Evolutionary conservation across 2,329 filamentous ascomycete species (phyloP).

Genomic region (Alternaria rosae): DNA sequence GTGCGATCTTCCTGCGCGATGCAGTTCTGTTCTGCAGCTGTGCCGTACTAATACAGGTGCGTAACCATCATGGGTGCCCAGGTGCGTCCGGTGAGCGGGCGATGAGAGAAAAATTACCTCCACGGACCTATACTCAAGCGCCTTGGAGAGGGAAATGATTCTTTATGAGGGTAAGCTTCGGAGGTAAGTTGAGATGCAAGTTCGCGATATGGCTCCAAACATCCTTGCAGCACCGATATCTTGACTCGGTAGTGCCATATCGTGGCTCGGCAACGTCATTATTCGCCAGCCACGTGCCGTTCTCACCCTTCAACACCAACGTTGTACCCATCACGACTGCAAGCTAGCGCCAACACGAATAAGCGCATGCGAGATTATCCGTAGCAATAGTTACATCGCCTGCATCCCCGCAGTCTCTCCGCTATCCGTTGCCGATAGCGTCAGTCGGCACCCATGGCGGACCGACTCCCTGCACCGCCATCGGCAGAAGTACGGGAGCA

Average conservation of each 20-base stretch:
- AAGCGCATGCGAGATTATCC: background rate
- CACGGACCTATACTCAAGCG: background rate
- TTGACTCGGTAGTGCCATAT: slow-evolving; percentile 1
- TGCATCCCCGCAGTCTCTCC: slow-evolving; percentile 12
- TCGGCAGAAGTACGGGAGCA: slow-evolving; percentile 3
- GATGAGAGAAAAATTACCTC: background rate
- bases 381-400: slow-evolving; percentile 5
- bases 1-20: background rate
- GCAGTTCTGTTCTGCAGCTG: background rate
- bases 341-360: slow-evolving; percentile 7
- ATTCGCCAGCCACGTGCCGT: slow-evolving; percentile 5
- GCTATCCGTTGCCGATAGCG: slow-evolving; percentile 5
- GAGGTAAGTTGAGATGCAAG: background rate
- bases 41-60: background rate
- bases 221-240: background rate
- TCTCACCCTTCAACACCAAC: slow-evolving; percentile 11
- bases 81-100: background rate
- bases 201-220: background rate
- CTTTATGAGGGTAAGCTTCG: slow-evolving; percentile 1
- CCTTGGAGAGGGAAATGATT: background rate
- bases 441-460: slow-evolving; percentile 18
- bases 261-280: slow-evolving; percentile 14
- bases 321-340: slow-evolving; percentile 5
- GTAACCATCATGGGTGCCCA: background rate
- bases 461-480: slow-evolving; percentile 10